Evolutionary conservation across 768 basidiomycete species (phyloP).

Genomic region (Pisolithus sp.): DNA sequence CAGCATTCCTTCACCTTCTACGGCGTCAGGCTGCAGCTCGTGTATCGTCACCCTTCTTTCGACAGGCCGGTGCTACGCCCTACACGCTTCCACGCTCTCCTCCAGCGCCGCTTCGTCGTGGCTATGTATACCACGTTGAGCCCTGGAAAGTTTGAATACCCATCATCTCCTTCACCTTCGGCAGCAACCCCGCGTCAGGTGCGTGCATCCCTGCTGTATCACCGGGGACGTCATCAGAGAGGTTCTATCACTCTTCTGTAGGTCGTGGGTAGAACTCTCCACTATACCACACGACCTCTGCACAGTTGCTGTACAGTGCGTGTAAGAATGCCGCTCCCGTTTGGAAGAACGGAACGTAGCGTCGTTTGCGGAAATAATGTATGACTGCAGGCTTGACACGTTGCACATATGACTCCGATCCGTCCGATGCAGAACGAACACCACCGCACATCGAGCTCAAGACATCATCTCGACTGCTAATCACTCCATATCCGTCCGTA

Average conservation of each 20-base stretch:
- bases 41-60: slow-evolving; percentile 51
- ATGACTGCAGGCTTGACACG: slow-evolving; percentile 79
- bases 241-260: slow-evolving; percentile 58
- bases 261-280: slow-evolving; percentile 79
- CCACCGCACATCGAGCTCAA: slow-evolving; percentile 47
- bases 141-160: slow-evolving; percentile 71
- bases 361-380: slow-evolving; percentile 71
- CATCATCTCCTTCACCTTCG: slow-evolving; percentile 52
- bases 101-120: slow-evolving; percentile 49
- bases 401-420: slow-evolving; percentile 20
- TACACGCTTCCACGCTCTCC: slow-evolving; percentile 59
- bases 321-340: slow-evolving; percentile 87
- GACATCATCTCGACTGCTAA: slow-evolving; percentile 44
- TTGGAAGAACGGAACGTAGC: slow-evolving; percentile 75
- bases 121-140: slow-evolving; percentile 48
- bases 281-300: slow-evolving; percentile 57
- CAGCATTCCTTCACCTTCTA: slow-evolving; percentile 49
- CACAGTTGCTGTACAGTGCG: slow-evolving; percentile 75
- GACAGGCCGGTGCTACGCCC: slow-evolving; percentile 51
- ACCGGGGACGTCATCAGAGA: slow-evolving; percentile 50
- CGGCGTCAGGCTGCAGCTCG: slow-evolving; percentile 58
- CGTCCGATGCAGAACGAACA: slow-evolving; percentile 9
- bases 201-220: slow-evolving; percentile 68
- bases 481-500: slow-evolving; percentile 54
- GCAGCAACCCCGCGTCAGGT: slow-evolving; percentile 59